Evolutionary conservation across 305 asterid species (phyloP), one percentile per base, ranked within the genome.

Genomic region (Petunia hybrid): DNA sequence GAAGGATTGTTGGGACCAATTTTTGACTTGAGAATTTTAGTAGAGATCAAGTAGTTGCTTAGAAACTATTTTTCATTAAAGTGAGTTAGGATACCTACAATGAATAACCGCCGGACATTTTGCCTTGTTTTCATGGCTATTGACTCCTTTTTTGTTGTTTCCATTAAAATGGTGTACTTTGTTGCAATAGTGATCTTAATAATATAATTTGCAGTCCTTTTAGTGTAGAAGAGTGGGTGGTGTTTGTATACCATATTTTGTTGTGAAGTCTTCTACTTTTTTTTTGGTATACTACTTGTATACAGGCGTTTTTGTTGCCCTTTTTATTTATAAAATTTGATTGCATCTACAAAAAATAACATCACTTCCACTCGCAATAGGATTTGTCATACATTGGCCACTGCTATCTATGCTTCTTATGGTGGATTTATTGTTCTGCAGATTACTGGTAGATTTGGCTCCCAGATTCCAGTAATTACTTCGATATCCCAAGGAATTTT

Each of bases 401-500:
- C 48, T 46, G 45, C 61, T 48, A 48, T 70, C 48, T 48, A 62
- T 71, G 45, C 62, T 48, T 61, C 45, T 71, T 71, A 48, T 71
- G 45, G 60, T 71, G 62, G 62, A 67, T 51, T 38, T 57, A n/a
- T 64, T 79, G 10, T 16, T 65, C 62, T 65, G 82, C 78, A 81
- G 83, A 81, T 81, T 59, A 31, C 59, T 81, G 38, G 48, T 59
- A 81, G 80, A 71, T 61, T 73, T 40, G 74, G 63, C 68, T 73
- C 76, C 57, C 36, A 42, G 6, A 61, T 73, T 81, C 83, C 76
- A 70, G 70, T 81, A 61, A 61, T 81, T 55, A 73, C 83, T 70
- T 81, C 63, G 14, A 40, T 43, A 60, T 60, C 80, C 66, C 39
- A 13, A 43, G 76, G 83, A 81, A 6, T 81, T 36, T 39, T 73